phyloP scores from a whole-genome alignment of 495 filamentous ascomycete species.

The Penicillium malachiteum region DNA sequence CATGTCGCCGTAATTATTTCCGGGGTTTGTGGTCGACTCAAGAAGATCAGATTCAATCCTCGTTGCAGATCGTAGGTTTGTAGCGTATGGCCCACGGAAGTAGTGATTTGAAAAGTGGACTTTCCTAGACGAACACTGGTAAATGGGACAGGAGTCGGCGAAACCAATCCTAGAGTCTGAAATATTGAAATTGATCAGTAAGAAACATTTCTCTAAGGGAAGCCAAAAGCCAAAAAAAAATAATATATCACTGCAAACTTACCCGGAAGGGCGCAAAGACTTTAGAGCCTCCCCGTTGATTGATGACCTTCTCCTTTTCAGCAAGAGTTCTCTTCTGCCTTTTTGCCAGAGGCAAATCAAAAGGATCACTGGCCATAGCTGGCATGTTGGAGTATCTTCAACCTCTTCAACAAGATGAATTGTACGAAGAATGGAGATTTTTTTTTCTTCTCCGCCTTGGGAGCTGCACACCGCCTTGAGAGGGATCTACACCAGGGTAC shows the following conservation, averaged over 20 bases:
- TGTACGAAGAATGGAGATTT: not conserved
- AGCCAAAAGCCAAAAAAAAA: no score
- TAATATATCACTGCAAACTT: constrained; percentile 35
- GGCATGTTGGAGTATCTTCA: constrained; percentile 36
- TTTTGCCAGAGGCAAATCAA: constrained; percentile 59
- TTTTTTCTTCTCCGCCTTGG: constrained; percentile 3
- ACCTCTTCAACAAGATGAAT: not conserved
- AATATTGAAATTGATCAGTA: constrained; percentile 7
- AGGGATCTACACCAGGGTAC: not conserved
- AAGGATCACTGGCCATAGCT: constrained; percentile 42
- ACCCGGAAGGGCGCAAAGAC: constrained; percentile 93
- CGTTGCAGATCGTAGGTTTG: constrained; percentile 92
- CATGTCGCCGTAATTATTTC: constrained; percentile 78
- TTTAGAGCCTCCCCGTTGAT: constrained; percentile 50
- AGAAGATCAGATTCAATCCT: constrained; percentile 86
- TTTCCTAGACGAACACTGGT: constrained; percentile 85
- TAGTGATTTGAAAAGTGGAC: constrained; percentile 95
- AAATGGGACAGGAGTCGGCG: constrained; percentile 85
- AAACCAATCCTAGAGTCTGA: constrained; percentile 89
- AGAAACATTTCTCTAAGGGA: not conserved
- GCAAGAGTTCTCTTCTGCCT: constrained; percentile 58
- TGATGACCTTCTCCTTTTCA: constrained; percentile 19
- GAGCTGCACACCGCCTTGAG: not conserved
- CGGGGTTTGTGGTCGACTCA: constrained; percentile 86
- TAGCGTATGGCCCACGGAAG: constrained; percentile 81